These are phyloP conservation scores for Citrus mangshanensis DNA, from an alignment of 345 rosid species.

Conservation along the genomic window DNA sequence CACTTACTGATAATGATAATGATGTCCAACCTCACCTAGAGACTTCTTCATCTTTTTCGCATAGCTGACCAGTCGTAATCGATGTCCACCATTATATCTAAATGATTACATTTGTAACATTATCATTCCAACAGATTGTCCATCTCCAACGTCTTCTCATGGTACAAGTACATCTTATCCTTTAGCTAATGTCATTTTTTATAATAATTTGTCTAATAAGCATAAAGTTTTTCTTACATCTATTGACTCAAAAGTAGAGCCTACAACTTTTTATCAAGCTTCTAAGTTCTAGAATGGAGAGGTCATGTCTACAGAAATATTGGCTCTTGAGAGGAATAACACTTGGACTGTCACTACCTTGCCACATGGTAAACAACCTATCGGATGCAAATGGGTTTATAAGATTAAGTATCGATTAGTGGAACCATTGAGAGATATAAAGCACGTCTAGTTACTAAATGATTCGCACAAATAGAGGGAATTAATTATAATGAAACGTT, in stretches of 20 bases:
- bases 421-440: too few relatives aligned
- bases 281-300: not conserved
- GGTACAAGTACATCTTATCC: not conserved
- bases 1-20: too few relatives aligned
- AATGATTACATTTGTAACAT: not conserved
- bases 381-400: too few relatives aligned
- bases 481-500: too few relatives aligned
- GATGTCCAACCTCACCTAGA: too few relatives aligned
- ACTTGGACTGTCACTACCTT: not conserved
- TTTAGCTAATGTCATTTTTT: not conserved
- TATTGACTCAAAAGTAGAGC: not conserved
- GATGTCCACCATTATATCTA: not conserved
- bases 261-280: not conserved
- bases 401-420: too few relatives aligned
- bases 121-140: not conserved
- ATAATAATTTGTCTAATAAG: not conserved
- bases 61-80: too few relatives aligned
- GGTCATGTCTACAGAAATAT: not conserved
- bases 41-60: too few relatives aligned
- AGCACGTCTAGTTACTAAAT: too few relatives aligned
- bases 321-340: not conserved
- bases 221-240: not conserved
- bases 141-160: not conserved
- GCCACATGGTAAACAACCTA: too few relatives aligned
- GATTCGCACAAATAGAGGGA: not conserved